Evolutionary conservation across 768 basidiomycete genomes (phyloP).

Genomic region (Kwoniella sp.): DNA sequence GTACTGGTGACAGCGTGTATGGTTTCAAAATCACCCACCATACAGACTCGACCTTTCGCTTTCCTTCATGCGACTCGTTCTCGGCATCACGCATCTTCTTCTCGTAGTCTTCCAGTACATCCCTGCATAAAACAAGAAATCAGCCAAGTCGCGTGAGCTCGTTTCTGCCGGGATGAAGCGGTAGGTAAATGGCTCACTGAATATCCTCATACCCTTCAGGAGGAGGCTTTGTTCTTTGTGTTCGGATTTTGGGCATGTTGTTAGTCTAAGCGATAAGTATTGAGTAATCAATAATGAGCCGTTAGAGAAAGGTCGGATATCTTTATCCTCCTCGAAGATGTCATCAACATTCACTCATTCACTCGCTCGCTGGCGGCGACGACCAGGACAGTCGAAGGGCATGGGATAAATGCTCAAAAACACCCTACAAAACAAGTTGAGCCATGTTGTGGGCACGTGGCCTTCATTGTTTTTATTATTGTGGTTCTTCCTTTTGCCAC

Average conservation of each 20-base stretch:
- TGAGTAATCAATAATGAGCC: neutral
- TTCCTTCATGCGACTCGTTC: slow-evolving; percentile 97
- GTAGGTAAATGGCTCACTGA: slow-evolving; percentile 54
- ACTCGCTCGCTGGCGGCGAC: neutral
- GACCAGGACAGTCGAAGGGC: no score
- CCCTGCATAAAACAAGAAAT: slow-evolving; percentile 28
- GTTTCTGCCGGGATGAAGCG: slow-evolving; percentile 2
- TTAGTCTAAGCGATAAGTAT: neutral
- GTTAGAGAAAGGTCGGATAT: neutral
- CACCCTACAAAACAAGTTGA: neutral
- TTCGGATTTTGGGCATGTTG: slow-evolving; percentile 89
- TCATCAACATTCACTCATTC: slow-evolving; percentile 4
- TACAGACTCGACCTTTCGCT: slow-evolving; percentile 59
- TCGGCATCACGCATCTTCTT: slow-evolving; percentile 99
- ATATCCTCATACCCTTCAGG: slow-evolving; percentile 97
- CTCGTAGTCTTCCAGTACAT: slow-evolving; percentile 97
- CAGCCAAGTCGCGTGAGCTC: slow-evolving; percentile 15
- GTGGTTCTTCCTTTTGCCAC: slow-evolving; percentile 3
- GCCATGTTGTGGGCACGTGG: neutral
- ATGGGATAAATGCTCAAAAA: slow-evolving; percentile 14
- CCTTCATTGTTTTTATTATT: neutral
- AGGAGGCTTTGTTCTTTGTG: slow-evolving; percentile 86
- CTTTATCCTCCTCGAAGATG: neutral
- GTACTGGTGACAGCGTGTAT: neutral
- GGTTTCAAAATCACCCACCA: slow-evolving; percentile 55